Conservation (phyloP, 2,329 filamentous ascomycete genomes). For the Aspergillus ochraceus region DNA sequence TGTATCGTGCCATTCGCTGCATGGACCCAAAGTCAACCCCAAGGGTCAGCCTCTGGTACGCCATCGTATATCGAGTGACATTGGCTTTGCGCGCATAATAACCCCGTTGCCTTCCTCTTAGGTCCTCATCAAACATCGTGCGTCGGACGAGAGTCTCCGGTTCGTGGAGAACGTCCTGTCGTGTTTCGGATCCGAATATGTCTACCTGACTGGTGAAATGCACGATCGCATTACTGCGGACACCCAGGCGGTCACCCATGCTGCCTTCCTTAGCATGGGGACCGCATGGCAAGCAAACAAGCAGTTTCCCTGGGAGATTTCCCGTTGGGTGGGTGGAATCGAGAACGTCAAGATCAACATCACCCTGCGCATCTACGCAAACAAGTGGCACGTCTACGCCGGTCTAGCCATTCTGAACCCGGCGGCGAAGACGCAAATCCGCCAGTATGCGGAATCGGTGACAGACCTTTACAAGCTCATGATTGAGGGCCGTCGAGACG, state of each 20-base stretch:
- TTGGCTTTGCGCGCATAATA: conserved; percentile 7
- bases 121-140: conserved; percentile 88
- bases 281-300: conserved; percentile 94
- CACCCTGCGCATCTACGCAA: conserved; percentile 92
- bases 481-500: conserved; percentile 77
- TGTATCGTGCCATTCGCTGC: conserved; percentile 92
- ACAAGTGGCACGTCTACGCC: conserved; percentile 99
- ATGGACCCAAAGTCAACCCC: conserved; percentile 87
- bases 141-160: conserved; percentile 70
- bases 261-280: conserved; percentile 95
- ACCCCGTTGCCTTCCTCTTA: conserved; percentile 30
- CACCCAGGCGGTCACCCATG: conserved; percentile 96
- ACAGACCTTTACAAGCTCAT: conserved; percentile 97
- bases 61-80: conserved; percentile 8
- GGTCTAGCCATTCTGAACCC: conserved; percentile 96
- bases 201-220: conserved; percentile 80
- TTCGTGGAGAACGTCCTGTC: conserved; percentile 80
- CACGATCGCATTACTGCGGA: conserved; percentile 98
- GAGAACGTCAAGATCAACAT: conserved; percentile 99
- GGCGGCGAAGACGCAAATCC: conserved; percentile 85
- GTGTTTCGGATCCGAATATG: conserved; percentile 81
- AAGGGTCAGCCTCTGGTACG: conserved; percentile 83
- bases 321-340: conserved; percentile 94
- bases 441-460: conserved; percentile 88
- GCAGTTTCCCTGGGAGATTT: conserved; percentile 95